Conservation (phyloP, 2,329 filamentous ascomycete species). For the Delphinella strobiligena region DNA sequence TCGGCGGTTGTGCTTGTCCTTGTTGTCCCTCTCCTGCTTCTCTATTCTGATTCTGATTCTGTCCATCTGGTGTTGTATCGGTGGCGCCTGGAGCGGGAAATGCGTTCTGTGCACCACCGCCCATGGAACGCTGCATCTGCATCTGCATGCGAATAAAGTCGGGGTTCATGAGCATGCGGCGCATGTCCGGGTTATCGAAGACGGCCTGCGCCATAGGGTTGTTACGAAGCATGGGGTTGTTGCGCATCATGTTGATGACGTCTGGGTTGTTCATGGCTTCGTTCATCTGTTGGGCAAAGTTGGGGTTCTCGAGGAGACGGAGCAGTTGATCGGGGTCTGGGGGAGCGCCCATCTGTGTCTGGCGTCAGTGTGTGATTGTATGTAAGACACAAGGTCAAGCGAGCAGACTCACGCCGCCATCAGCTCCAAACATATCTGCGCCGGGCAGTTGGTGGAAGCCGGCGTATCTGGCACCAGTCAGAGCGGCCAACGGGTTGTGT, state of each 20-base stretch:
- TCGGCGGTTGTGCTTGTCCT: constrained; percentile 24
- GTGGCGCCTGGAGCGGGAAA: constrained; percentile 91
- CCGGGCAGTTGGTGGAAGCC: constrained; percentile 83
- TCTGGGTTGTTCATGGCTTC: constrained; percentile 93
- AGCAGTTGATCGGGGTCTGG: constrained; percentile 70
- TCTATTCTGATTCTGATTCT: constrained; percentile 21
- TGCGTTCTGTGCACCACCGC: constrained; percentile 37
- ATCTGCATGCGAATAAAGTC: constrained; percentile 70
- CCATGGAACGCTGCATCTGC: constrained; percentile 61
- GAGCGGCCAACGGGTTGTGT: constrained; percentile 77
- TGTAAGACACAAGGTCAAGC: neutral
- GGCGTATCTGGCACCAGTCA: constrained; percentile 89
- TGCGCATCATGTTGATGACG: constrained; percentile 69
- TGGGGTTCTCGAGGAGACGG: constrained; percentile 77
- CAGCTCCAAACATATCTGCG: constrained; percentile 80
- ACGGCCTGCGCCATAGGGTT: constrained; percentile 84
- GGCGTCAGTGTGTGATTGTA: neutral
- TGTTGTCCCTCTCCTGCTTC: constrained; percentile 16
- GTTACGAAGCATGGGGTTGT: constrained; percentile 61
- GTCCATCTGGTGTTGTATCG: constrained; percentile 55
- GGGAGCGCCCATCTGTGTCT: constrained; percentile 71
- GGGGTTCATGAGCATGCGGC: constrained; percentile 87
- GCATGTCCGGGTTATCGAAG: constrained; percentile 76
- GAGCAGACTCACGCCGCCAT: constrained; percentile 71
- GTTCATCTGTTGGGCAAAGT: constrained; percentile 77